These are phyloP conservation scores for Moringa oleifera DNA, from an alignment of 345 rosid genomes.

Conservation along the genomic window DNA sequence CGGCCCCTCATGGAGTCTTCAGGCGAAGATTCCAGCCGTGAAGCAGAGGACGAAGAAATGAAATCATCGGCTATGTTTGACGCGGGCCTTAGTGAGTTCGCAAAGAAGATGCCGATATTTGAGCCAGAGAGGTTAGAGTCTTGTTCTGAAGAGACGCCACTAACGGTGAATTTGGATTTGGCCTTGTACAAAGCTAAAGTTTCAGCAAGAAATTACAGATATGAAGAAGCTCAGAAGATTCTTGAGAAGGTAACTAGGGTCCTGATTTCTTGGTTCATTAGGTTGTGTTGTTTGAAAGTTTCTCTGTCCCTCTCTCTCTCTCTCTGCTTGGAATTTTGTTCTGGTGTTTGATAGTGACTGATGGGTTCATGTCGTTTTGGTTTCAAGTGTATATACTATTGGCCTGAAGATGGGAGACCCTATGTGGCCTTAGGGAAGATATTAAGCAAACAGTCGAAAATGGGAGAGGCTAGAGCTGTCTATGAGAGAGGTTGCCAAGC, in stretches of 20 bases:
- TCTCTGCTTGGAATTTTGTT: not conserved
- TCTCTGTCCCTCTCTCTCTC: too few relatives aligned
- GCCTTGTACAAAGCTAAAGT: conserved; percentile 80
- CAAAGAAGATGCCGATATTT: conserved; percentile 84
- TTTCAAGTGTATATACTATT: conserved; percentile 64
- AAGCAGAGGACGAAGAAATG: conserved; percentile 16
- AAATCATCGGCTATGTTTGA: conserved; percentile 44
- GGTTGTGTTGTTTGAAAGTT: not conserved
- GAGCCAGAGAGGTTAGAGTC: conserved; percentile 67
- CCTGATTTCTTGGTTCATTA: not conserved
- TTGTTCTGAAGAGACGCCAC: conserved; percentile 51
- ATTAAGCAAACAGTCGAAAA: conserved; percentile 61
- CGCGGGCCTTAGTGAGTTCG: conserved; percentile 55
- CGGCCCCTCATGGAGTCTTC: conserved; percentile 59
- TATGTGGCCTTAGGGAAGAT: conserved; percentile 87
- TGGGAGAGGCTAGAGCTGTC: conserved; percentile 58
- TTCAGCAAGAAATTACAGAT: conserved; percentile 45
- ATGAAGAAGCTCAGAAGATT: conserved; percentile 59
- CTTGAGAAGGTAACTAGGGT: conserved; percentile 58
- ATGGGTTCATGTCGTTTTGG: conserved; percentile 15
- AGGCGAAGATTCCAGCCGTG: conserved; percentile 25
- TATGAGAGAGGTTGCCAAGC: conserved; percentile 91
- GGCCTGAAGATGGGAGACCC: conserved; percentile 98
- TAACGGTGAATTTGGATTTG: conserved; percentile 70
- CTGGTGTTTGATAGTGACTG: not conserved